Percentiles rank a stretch among this genome's conserved stretches.
Evolutionary conservation across 352 stramenopile species (phyloP).

Genomic region (Pythium pectinolyticum): DNA sequence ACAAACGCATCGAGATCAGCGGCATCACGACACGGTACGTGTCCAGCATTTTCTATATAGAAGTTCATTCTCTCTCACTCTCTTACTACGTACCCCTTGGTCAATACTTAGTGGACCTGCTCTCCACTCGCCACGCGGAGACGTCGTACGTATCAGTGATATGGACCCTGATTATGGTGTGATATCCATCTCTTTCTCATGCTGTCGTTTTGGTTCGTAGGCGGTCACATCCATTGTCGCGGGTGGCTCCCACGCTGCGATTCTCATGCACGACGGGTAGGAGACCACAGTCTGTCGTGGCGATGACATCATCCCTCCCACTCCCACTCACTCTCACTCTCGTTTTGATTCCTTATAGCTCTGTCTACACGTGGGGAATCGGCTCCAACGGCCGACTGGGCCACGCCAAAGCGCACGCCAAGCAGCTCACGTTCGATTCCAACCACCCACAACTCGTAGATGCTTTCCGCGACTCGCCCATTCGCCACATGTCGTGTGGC

Average conservation of each 20-base stretch:
- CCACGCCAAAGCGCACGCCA: conserved; percentile 48
- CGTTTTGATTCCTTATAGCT: not conserved
- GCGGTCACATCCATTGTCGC: conserved; percentile 68
- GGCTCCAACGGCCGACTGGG: conserved; percentile 83
- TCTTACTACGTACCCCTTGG: too few species aligned
- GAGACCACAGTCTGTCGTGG: not conserved
- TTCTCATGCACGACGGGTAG: conserved; percentile 83
- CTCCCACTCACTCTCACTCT: not conserved
- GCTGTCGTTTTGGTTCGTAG: conserved; percentile 14
- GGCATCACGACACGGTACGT: conserved; percentile 75
- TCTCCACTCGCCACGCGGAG: conserved; percentile 57
- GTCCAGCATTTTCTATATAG: not conserved
- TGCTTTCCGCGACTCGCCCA: conserved; percentile 41
- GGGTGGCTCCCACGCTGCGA: conserved; percentile 77
- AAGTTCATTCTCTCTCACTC: too few species aligned
- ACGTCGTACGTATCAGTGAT: conserved; percentile 36
- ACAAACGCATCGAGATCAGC: conserved; percentile 63
- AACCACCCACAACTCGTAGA: conserved; percentile 61
- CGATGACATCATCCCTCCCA: not conserved
- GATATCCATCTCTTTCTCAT: not conserved
- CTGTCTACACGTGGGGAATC: conserved; percentile 91
- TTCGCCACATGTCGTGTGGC: conserved; percentile 62
- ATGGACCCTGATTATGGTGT: too few species aligned
- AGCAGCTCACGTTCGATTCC: conserved; percentile 62
- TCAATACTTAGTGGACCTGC: conserved; percentile 67